Conservation (phyloP, 192 early-diverging fungal species). For the Diversispora epigaea region DNA sequence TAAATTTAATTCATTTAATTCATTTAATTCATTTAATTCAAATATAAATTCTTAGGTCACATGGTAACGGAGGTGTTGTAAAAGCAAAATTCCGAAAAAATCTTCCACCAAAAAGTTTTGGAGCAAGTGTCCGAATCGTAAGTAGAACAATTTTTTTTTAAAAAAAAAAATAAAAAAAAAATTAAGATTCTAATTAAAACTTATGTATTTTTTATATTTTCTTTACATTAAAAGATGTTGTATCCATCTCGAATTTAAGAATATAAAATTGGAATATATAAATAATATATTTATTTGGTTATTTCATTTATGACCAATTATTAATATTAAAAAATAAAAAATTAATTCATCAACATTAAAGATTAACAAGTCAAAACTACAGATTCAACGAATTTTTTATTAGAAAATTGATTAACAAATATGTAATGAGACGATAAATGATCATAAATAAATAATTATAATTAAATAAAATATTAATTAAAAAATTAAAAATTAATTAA, state of each 20-base stretch:
- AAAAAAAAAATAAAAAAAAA: background rate
- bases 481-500: too few relatives aligned
- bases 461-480: too few relatives aligned
- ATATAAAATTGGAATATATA: too few relatives aligned
- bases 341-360: too few relatives aligned
- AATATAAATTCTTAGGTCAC: slow-evolving; percentile 45
- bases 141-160: slow-evolving; percentile 38
- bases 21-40: background rate
- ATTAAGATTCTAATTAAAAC: background rate
- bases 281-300: background rate
- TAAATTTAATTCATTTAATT: background rate
- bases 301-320: too few relatives aligned
- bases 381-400: too few relatives aligned
- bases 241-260: slow-evolving; percentile 74
- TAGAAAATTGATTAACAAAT: too few relatives aligned
- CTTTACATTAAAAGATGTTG: slow-evolving; percentile 70
- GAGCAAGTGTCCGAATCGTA: slow-evolving; percentile 89
- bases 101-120: slow-evolving; percentile 93
- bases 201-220: background rate
- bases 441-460: too few relatives aligned
- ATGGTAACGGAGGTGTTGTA: slow-evolving; percentile 95
- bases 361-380: too few relatives aligned
- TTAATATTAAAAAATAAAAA: too few relatives aligned
- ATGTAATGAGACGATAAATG: too few relatives aligned
- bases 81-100: slow-evolving; percentile 96